Percentiles rank a stretch among this genome's conserved stretches.
These are phyloP conservation scores for Metarhizium rileyi DNA, from an alignment of 2,329 filamentous ascomycete species.

Conservation along the genomic window DNA sequence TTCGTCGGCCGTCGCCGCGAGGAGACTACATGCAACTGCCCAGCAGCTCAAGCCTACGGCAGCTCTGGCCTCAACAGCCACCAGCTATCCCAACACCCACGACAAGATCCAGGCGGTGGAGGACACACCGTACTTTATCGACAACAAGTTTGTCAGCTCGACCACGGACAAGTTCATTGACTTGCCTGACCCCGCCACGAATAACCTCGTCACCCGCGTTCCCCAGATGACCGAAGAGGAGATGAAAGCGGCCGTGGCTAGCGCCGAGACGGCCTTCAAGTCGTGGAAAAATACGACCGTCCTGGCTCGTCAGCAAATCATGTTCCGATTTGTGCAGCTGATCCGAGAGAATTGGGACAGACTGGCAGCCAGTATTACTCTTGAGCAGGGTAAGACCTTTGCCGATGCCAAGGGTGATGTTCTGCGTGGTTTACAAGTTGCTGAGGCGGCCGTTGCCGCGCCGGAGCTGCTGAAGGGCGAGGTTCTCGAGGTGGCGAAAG, in stretches of 20 bases:
- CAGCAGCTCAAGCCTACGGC: slow-evolving; percentile 43
- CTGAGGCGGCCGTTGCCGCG: slow-evolving; percentile 71
- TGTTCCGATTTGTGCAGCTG: slow-evolving; percentile 75
- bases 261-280: slow-evolving; percentile 66
- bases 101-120: slow-evolving; percentile 56
- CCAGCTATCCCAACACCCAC: slow-evolving; percentile 61
- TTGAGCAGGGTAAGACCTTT: slow-evolving; percentile 85
- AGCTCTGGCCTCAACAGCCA: slow-evolving; percentile 44
- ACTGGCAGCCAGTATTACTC: slow-evolving; percentile 72
- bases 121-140: slow-evolving; percentile 71
- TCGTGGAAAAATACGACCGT: slow-evolving; percentile 64
- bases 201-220: slow-evolving; percentile 74
- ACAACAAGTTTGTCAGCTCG: slow-evolving; percentile 68
- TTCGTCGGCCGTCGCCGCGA: slow-evolving; percentile 29
- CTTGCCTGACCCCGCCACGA: slow-evolving; percentile 73
- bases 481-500: slow-evolving; percentile 75
- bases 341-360: slow-evolving; percentile 81
- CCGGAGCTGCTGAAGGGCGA: slow-evolving; percentile 77
- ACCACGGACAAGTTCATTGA: slow-evolving; percentile 65
- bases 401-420: slow-evolving; percentile 76
- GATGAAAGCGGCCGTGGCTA: slow-evolving; percentile 64
- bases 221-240: slow-evolving; percentile 73
- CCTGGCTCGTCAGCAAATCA: slow-evolving; percentile 68
- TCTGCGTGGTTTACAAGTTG: slow-evolving; percentile 72
- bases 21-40: slow-evolving; percentile 48